Evolutionary conservation across 73 alveolate species (phyloP).

Genomic region (Paramecium pentaurelia): DNA sequence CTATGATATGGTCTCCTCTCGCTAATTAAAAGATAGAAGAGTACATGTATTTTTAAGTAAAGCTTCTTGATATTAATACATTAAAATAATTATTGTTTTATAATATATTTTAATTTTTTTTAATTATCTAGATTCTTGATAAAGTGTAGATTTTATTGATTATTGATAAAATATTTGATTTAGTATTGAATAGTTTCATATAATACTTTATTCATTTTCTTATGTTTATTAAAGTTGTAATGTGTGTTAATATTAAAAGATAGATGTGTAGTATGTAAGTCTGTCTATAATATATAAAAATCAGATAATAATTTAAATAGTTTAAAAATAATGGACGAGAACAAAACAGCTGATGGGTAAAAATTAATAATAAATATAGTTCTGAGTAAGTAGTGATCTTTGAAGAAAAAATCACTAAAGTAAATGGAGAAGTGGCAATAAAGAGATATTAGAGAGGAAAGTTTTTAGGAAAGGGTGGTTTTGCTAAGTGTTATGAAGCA

Average conservation of each 20-base stretch:
- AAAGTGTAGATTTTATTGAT: not conserved
- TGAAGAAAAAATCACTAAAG: conserved; percentile 83
- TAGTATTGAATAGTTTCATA: not conserved
- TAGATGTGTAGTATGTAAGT: not conserved
- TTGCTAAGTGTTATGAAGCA: conserved; percentile 92
- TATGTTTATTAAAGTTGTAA: not conserved
- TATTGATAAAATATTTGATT: not conserved
- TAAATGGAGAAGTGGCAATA: conserved; percentile 77
- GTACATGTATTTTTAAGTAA: not conserved
- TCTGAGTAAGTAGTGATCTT: conserved; percentile 64
- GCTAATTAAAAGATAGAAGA: not conserved
- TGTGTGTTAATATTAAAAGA: not conserved
- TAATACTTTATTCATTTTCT: not conserved
- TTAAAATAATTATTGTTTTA: not conserved
- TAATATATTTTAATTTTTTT: not conserved
- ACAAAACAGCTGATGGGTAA: not conserved
- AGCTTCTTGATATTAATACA: not conserved
- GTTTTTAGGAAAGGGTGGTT: conserved; percentile 91
- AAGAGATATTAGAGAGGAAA: conserved; percentile 80
- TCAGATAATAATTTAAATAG: conserved; percentile 28
- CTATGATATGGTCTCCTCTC: not conserved
- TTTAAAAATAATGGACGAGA: conserved; percentile 35
- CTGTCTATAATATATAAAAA: not conserved
- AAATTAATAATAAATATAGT: not conserved
- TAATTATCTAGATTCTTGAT: not conserved